A percentile compares a stretch with the other conserved stretches of the same genome.
Conservation (phyloP, 306 rosid genomes). For the Ormosia emarginata region DNA sequence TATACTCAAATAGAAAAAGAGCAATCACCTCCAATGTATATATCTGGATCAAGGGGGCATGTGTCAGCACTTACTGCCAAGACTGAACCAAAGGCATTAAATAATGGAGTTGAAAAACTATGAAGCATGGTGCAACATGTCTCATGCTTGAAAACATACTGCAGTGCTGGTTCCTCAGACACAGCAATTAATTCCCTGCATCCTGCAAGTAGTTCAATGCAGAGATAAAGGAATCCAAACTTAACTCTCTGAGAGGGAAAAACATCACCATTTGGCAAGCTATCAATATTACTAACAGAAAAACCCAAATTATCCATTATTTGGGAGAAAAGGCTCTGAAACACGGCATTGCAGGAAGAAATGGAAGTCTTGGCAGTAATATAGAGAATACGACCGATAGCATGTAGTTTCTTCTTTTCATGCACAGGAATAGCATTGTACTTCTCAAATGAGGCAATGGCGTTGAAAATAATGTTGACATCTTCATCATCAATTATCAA, state of each 20-base stretch:
- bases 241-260: conserved; percentile 30
- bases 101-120: conserved; percentile 45
- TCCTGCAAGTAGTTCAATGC: conserved; percentile 65
- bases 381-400: conserved; percentile 65
- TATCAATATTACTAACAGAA: conserved; percentile 31
- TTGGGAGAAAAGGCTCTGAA: conserved; percentile 54
- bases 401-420: conserved; percentile 69
- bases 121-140: conserved; percentile 50
- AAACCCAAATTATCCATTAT: conserved; percentile 54
- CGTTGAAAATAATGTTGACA: conserved; percentile 51
- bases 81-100: conserved; percentile 56
- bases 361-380: conserved; percentile 52
- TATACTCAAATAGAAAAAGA: conserved; percentile 22
- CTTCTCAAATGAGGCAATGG: conserved; percentile 41
- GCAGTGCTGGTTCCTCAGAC: conserved; percentile 31
- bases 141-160: conserved; percentile 35
- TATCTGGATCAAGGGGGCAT: conserved; percentile 46
- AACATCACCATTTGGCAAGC: conserved; percentile 22
- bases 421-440: conserved; percentile 50
- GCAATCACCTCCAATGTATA: conserved; percentile 67
- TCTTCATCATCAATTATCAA: conserved; percentile 72
- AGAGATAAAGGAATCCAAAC: conserved; percentile 85
- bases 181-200: conserved; percentile 51
- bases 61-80: conserved; percentile 34
- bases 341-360: conserved; percentile 62